A percentile compares a stretch with the other conserved stretches of the same genome.
phyloP scores from a whole-genome alignment of 805 yeast species.

The Ogataea salicorniae region DNA sequence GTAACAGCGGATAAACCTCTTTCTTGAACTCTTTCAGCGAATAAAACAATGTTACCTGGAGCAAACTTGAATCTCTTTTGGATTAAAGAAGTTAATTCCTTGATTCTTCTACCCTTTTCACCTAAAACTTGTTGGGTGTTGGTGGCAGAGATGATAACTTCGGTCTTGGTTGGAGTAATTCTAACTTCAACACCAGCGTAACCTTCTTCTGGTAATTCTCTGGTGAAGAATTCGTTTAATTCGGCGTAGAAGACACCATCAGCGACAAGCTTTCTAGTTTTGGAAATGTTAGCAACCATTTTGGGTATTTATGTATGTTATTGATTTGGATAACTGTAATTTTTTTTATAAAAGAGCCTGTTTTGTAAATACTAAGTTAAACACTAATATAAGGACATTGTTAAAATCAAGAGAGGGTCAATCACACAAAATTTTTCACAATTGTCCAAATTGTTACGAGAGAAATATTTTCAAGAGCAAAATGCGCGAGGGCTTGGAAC shows the following conservation, averaged over 20 bases:
- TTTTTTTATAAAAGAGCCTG: no score
- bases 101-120: constrained; percentile 99
- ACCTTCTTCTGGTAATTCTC: constrained; percentile 99
- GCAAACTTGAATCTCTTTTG: constrained; percentile 98
- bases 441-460: no score
- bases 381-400: no score
- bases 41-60: constrained; percentile 88
- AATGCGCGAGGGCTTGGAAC: no score
- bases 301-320: constrained; percentile 6
- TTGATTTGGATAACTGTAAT: no score
- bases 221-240: constrained; percentile 99
- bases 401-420: no score
- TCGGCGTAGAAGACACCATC: constrained; percentile 99
- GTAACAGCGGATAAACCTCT: constrained; percentile 99
- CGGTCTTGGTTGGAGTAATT: constrained; percentile 96
- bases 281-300: constrained; percentile 62
- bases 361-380: no score
- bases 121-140: constrained; percentile 98
- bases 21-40: constrained; percentile 99
- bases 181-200: constrained; percentile 99
- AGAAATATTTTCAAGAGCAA: no score
- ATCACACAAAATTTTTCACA: no score
- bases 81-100: constrained; percentile 94
- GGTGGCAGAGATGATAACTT: constrained; percentile 97
- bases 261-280: constrained; percentile 99